Base-by-base conservation (phyloP, 1,139 yeast genomes). In the Entelexis sorbosivorans region DNA sequence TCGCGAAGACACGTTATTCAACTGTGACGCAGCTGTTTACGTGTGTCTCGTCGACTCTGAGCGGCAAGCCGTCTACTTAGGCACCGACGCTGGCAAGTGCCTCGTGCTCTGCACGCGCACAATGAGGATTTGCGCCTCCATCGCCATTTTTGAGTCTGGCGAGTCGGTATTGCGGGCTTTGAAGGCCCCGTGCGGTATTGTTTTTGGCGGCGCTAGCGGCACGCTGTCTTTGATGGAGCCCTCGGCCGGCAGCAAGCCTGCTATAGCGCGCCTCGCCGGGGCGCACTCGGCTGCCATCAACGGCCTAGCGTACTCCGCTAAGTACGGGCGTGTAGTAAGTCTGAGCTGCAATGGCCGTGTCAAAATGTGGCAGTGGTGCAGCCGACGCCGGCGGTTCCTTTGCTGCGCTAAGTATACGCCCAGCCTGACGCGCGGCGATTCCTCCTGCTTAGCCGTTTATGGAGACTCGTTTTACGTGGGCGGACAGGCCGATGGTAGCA, bases 401-500 rank as follows among this genome's bases (percentile, higher is more conserved):
- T 46, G 49, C 31, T 31, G 44, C 17, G 20, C 24, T 11, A 38
- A 46, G 16, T 28, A 28, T 17, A 17, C 29, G 14, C 19, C 29
- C 5, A 6, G 29, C 19, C 7, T 14, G 5, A 34, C 17, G 2
- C 3, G 8, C 16, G 5, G 14, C 19, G 49, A 46, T 9, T 8
- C 31, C 2, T 20, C 49, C 2, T 36, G 33, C 13, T 22, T 46
- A 10, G 35, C 44, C 4, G 49, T 46, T 3, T 31, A 31, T 13
- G 38, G 36, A 8, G 47, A 34, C 19, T 34, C 26, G 1, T n/a
- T 42, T n/a, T n/a, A 40, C 14, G 60, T 68, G 29, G 66, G 71
- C 1, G 71, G 72, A 4, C 64, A 70, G 5, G 54, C 69, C 6
- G 71, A 68, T 50, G 56, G 59, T n/a, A 60, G 67, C 7, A 59